Conservation (phyloP, 202 grass and related monocot genomes). For the Dendrocalamus latiflorus region DNA sequence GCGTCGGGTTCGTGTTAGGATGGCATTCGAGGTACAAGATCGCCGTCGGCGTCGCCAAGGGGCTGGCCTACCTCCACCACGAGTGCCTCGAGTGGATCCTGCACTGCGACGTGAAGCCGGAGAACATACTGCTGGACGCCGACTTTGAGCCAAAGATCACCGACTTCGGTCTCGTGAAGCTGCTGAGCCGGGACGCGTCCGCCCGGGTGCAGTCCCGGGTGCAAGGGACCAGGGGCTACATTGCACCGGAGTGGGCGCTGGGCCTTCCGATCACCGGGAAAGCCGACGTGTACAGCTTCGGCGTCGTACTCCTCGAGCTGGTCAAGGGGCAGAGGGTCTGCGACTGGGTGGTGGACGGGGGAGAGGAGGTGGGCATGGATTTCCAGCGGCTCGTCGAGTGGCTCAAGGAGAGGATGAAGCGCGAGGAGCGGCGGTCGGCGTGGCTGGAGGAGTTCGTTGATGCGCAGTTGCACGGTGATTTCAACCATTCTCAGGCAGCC, state of each 20-base stretch:
- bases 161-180: too few species aligned
- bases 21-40: constrained; percentile 42
- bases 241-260: too few species aligned
- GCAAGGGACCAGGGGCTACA: too few species aligned
- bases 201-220: too few species aligned
- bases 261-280: constrained; percentile 46
- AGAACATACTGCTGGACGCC: constrained; percentile 84
- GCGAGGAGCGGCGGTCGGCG: neutral
- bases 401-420: constrained; percentile 14
- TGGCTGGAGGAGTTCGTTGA: constrained; percentile 43
- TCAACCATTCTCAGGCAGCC: constrained; percentile 32
- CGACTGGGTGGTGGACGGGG: constrained; percentile 20
- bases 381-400: neutral
- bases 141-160: too few species aligned
- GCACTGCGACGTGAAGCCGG: constrained; percentile 83
- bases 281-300: constrained; percentile 86
- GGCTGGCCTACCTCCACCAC: constrained; percentile 52
- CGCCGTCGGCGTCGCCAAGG: constrained; percentile 38
- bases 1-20: neutral
- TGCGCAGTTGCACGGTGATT: constrained; percentile 32
- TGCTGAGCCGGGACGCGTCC: too few species aligned
- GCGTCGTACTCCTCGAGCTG: constrained; percentile 72
- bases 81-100: constrained; percentile 70
- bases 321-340: constrained; percentile 30
- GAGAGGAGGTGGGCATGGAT: neutral